These are phyloP conservation scores for Chlorella sp. DNA, from an alignment of 139 green algal genomes.

Conservation along the genomic window DNA sequence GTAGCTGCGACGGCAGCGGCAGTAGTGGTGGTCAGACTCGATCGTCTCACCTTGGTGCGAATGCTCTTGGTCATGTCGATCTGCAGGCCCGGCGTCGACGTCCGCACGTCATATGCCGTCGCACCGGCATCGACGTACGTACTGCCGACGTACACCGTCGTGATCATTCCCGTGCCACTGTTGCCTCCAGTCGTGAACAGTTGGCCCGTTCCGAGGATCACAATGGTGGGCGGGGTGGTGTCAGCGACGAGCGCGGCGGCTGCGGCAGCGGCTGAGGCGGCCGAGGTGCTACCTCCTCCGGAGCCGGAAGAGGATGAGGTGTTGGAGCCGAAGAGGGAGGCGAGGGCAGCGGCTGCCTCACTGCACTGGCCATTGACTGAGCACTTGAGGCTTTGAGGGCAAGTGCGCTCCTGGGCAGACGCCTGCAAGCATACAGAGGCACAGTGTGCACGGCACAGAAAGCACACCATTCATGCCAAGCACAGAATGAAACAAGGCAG, in stretches of 20 bases:
- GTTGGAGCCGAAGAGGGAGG: background rate
- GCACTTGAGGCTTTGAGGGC: background rate
- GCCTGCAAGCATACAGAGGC: no score
- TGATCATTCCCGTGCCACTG: background rate
- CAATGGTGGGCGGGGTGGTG: constrained; percentile 3
- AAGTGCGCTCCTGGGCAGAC: background rate
- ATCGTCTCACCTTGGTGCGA: background rate
- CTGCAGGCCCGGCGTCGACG: background rate
- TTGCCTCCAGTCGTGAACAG: background rate
- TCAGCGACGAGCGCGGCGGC: background rate
- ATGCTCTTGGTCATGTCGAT: background rate
- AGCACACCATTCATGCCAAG: no score
- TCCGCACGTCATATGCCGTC: background rate
- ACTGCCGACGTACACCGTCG: background rate
- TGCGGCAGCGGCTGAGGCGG: background rate
- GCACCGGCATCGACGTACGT: background rate
- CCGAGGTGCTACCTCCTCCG: no score
- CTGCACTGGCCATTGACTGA: constrained; percentile 2
- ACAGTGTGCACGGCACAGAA: no score
- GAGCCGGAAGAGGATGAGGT: background rate
- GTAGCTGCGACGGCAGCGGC: no score
- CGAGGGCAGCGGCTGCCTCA: background rate
- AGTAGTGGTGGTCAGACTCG: no score
- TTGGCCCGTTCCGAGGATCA: background rate
- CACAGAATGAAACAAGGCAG: no score